These are phyloP conservation scores for Zygosaccharomyces pseudobailii DNA, from an alignment of 1,139 yeast genomes.

Conservation along the genomic window DNA sequence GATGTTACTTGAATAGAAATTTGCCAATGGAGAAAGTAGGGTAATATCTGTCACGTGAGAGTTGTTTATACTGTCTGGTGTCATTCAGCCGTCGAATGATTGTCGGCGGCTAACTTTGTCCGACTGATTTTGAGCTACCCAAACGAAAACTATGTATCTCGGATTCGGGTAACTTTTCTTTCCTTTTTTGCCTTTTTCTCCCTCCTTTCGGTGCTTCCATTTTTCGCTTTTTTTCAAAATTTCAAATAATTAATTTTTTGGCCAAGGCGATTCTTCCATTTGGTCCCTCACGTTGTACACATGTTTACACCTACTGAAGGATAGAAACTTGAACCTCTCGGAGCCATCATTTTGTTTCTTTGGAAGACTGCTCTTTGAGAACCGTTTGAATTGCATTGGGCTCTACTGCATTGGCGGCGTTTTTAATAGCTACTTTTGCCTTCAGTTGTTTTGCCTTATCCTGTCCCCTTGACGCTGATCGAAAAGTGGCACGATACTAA, in stretches of 20 bases:
- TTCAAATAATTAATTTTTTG: background rate
- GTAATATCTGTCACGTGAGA: background rate
- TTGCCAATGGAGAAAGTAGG: background rate
- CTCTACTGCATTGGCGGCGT: background rate
- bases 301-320: background rate
- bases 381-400: background rate
- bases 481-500: constrained; percentile 1
- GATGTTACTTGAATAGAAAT: background rate
- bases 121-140: background rate
- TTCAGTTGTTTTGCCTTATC: background rate
- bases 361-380: background rate
- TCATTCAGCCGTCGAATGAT: background rate
- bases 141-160: background rate
- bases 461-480: constrained; percentile 5
- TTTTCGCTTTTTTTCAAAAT: background rate
- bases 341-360: background rate
- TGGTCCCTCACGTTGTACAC: background rate
- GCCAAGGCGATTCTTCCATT: background rate
- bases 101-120: background rate
- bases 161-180: background rate
- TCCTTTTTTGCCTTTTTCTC: background rate
- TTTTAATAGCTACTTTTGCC: background rate
- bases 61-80: too few relatives aligned
- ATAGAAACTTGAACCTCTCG: background rate
- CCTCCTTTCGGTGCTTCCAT: background rate